phyloP scores from a whole-genome alignment of 129 eudicot genomes.

The Arctium lappa region DNA sequence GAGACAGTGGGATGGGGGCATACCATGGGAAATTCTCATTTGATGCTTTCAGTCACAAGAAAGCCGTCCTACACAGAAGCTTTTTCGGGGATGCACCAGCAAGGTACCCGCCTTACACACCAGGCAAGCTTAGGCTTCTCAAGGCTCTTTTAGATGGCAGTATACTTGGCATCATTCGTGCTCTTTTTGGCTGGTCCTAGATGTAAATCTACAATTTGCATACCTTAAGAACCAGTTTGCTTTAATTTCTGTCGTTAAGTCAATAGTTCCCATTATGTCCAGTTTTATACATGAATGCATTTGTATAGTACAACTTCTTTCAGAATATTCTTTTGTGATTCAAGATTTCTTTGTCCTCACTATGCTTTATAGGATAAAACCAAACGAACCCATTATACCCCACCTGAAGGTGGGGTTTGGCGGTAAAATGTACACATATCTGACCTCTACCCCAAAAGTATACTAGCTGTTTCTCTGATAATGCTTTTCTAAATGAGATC shows the following conservation, averaged over 20 bases:
- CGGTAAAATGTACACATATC: too few species aligned
- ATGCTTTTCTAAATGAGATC: neutral
- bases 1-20: constrained; percentile 84
- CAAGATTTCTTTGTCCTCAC: neutral
- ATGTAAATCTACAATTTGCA: neutral
- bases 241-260: neutral
- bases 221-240: neutral
- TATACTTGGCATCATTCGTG: constrained; percentile 56
- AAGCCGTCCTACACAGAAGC: constrained; percentile 61
- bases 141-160: constrained; percentile 71
- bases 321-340: neutral
- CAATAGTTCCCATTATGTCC: neutral
- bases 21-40: constrained; percentile 90
- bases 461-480: neutral
- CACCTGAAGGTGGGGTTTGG: neutral
- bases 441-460: neutral
- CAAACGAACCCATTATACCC: neutral
- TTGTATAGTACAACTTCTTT: neutral
- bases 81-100: constrained; percentile 67
- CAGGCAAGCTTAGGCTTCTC: constrained; percentile 57
- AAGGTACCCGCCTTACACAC: constrained; percentile 89
- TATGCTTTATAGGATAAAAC: neutral
- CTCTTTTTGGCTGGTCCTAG: constrained; percentile 60
- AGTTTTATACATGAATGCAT: constrained; percentile 23
- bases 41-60: constrained; percentile 89